Base-by-base conservation (phyloP, 225 moss, liverwort and hornwort genomes). In the Polytrichum commune region DNA sequence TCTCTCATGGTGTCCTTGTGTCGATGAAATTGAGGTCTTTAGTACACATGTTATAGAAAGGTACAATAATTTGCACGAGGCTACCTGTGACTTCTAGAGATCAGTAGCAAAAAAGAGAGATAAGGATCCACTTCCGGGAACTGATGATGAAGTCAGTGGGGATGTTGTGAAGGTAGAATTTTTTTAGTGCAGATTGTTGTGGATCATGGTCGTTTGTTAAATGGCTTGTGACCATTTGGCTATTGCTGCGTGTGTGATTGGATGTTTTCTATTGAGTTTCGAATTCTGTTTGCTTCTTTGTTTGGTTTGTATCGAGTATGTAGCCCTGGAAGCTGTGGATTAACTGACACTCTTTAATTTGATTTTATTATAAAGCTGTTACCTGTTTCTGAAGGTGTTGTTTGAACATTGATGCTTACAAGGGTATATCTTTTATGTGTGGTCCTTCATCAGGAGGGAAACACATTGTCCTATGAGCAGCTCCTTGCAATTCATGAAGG, bases 401-500 rank as follows among this genome's bases (percentile, higher is more conserved):
- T 46, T 10, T 46, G 46, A 46, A 46, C 46, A 46, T 4, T 16
- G 16, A 46, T 46, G 46, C 46, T 46, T 24, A 16, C 46, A 46
- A 46, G 38, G 10, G 38, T 13, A 46, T 46, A 38, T 38, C 10
- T 38, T 38, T 46, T 16, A 46, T 46, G 13, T 4, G 46, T 13
- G 46, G 46, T 46, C 46, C 35, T 67, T 55, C 56, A 63, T 58
- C 76, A 85, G 76, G 77, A 72, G 53, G 71, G 81, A 65, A 82
- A 80, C 56, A 74, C 72, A 8, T 72, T 89, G 53, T 84, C 86
- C 6, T 26, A 86, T 27, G 84, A 86, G 65, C 79, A 86, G 61
- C 79, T 86, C 55, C 67, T 90, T 77, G 85, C 84, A 26, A 82
- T 88, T 19, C 79, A 90, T 8, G 91, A 88, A 65, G 88, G 91